phyloP scores from a whole-genome alignment of 2,329 filamentous ascomycete genomes.

The Dactylonectria estremocensis region DNA sequence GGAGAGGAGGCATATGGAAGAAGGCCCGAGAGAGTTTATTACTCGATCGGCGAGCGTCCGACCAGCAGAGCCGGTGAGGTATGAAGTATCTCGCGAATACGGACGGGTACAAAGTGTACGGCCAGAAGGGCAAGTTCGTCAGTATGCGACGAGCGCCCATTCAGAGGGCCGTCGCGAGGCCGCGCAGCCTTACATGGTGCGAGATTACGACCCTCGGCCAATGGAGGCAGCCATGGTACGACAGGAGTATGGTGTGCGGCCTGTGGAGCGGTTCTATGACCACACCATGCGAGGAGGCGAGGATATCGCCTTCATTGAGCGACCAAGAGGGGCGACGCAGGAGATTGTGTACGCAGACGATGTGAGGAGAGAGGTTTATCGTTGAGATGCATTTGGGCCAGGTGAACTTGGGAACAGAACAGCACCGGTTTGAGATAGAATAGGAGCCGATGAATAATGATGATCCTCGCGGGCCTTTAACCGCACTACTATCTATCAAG shows the following conservation, averaged over 20 bases:
- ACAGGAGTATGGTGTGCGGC: constrained; percentile 58
- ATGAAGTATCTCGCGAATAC: constrained; percentile 60
- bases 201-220: constrained; percentile 49
- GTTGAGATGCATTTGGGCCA: constrained; percentile 37
- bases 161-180: constrained; percentile 49
- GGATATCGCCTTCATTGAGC: constrained; percentile 63
- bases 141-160: constrained; percentile 49
- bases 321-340: constrained; percentile 57
- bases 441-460: constrained; percentile 14
- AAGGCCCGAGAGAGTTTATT: constrained; percentile 67
- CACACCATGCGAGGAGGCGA: constrained; percentile 52
- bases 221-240: constrained; percentile 46
- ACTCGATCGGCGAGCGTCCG: constrained; percentile 72
- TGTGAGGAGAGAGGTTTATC: constrained; percentile 55
- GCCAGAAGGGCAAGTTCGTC: constrained; percentile 52
- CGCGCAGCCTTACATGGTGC: constrained; percentile 51
- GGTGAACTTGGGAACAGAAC: background rate
- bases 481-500: background rate
- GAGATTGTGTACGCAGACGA: constrained; percentile 64
- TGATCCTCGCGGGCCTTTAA: constrained; percentile 12
- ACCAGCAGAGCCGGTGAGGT: constrained; percentile 63
- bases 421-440: background rate
- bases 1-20: constrained; percentile 61
- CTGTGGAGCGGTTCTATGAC: constrained; percentile 62
- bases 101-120: constrained; percentile 61